Base-by-base conservation (phyloP, 495 filamentous ascomycete species). In the Aspergillus bertholletiae region DNA sequence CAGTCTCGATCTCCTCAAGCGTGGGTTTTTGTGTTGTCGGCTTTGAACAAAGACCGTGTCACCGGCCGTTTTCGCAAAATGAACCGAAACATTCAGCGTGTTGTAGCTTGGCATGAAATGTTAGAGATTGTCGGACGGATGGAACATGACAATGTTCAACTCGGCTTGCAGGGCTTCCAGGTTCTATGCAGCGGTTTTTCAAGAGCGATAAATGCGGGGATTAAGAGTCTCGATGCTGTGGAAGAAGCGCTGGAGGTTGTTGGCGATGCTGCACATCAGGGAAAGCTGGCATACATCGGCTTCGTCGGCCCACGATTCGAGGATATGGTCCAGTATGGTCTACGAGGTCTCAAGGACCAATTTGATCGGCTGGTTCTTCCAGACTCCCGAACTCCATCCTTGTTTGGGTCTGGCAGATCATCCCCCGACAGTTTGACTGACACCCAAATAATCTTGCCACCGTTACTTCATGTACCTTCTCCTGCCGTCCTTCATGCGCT, bases 401-500 rank as follows among this genome's bases (percentile, higher is more conserved):
- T 64, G 21, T 67, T 66, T 41, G 64, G 66, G 23, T 56, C 50
- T 22, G 58, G 63, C 35, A 43, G 52, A 1, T 62, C 56, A 12
- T 53, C 62, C 15, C 40, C 54, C n/a, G 57, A 58, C 15, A 18
- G 21, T 28, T 15, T 18, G 11, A 56, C 53, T 6, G 51, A 60
- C 2, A 51, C 58, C 5, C 55, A 60, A 15, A 56, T 64, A 17
- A 53, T 22, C 21, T 44, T 74, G 12, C 76, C 76, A 22, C 41
- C 56, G 5, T 58, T 79, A 21, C 54, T 74, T 21, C 69, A 75
- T 24, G 67, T 74, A 9, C 79, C 79, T 5, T 62, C 64, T 6
- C 74, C 73, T 52, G 70, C 71, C 15, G 63, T 72, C 32, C 67
- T 85, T 15, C 81, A 85, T 64, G 68, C 65, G 4, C 82, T 81